These are phyloP conservation scores for Gossypium laxum DNA, from an alignment of 441 rosid genomes.

Conservation along the genomic window DNA sequence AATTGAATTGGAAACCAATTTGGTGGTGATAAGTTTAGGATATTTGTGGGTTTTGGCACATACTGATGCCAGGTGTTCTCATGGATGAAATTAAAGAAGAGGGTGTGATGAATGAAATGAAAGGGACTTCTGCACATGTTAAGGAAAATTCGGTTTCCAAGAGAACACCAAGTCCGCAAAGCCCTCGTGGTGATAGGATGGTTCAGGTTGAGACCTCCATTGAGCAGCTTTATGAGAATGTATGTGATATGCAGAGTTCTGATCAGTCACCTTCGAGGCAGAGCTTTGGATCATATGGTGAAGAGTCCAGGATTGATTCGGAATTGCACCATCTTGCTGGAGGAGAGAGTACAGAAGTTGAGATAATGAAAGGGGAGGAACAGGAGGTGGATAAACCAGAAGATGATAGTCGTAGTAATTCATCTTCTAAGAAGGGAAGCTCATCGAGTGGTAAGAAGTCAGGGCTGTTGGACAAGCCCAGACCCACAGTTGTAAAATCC, in stretches of 20 bases:
- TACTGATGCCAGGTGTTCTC: slow-evolving; percentile 48
- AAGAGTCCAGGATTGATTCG: slow-evolving; percentile 58
- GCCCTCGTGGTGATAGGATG: slow-evolving; percentile 24
- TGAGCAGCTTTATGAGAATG: slow-evolving; percentile 26
- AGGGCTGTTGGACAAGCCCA: slow-evolving; percentile 30
- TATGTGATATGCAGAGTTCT: slow-evolving; percentile 60
- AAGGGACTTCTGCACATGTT: slow-evolving; percentile 24
- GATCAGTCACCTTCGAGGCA: slow-evolving; percentile 56
- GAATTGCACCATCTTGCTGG: slow-evolving; percentile 56
- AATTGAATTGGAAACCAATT: slow-evolving; percentile 5
- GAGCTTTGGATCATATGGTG: slow-evolving; percentile 50
- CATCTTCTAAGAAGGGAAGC: slow-evolving; percentile 24
- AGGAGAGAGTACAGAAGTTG: slow-evolving; percentile 47
- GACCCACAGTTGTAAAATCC: slow-evolving; percentile 24
- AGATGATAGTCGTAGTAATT: slow-evolving; percentile 25
- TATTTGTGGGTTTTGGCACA: slow-evolving; percentile 20
- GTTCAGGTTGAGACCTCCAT: slow-evolving; percentile 36
- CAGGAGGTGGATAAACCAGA: slow-evolving; percentile 46
- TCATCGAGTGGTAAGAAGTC: slow-evolving; percentile 35
- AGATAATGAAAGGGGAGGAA: slow-evolving; percentile 38
- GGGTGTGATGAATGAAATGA: slow-evolving; percentile 26
- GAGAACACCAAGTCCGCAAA: slow-evolving; percentile 20
- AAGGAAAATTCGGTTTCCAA: slow-evolving; percentile 32
- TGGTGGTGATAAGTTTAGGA: slow-evolving; percentile 25
- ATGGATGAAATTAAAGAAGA: slow-evolving; percentile 38